These are phyloP conservation scores for Cystobasidium tubakii DNA, from an alignment of 768 basidiomycete species.

Conservation along the genomic window DNA sequence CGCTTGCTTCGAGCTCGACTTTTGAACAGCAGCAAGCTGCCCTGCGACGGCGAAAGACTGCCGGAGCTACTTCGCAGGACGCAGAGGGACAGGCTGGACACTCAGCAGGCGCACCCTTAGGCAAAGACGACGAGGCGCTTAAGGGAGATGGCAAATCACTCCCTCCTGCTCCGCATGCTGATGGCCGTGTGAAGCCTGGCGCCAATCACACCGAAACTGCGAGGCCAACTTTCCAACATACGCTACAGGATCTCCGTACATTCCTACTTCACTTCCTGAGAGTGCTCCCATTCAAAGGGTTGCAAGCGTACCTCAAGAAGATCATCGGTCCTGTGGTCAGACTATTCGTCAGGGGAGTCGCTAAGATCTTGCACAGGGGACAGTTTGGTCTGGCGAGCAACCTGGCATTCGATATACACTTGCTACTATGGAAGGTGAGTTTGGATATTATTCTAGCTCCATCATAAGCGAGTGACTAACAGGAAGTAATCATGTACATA, in stretches of 20 bases:
- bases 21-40: slow-evolving; percentile 27
- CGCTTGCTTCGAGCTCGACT: neutral
- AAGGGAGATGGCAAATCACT: neutral
- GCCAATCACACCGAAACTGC: neutral
- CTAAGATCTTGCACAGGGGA: slow-evolving; percentile 42
- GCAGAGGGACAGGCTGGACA: neutral
- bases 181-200: neutral
- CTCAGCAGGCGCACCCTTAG: neutral
- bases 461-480: neutral
- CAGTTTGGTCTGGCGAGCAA: slow-evolving; percentile 32
- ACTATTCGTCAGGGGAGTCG: slow-evolving; percentile 37
- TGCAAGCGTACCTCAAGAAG: slow-evolving; percentile 9
- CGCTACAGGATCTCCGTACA: slow-evolving; percentile 40
- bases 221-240: slow-evolving; percentile 39
- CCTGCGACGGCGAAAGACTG: neutral
- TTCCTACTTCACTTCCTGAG: slow-evolving; percentile 43
- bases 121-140: neutral
- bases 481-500: slow-evolving; percentile 42
- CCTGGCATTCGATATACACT: slow-evolving; percentile 17
- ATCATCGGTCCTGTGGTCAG: slow-evolving; percentile 39
- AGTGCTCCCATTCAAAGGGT: slow-evolving; percentile 39
- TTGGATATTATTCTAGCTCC: neutral
- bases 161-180: neutral
- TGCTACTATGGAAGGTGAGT: slow-evolving; percentile 32
- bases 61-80: neutral